Base-by-base conservation (phyloP, 257 asterid species). In the Solanum infundibuliforme region DNA sequence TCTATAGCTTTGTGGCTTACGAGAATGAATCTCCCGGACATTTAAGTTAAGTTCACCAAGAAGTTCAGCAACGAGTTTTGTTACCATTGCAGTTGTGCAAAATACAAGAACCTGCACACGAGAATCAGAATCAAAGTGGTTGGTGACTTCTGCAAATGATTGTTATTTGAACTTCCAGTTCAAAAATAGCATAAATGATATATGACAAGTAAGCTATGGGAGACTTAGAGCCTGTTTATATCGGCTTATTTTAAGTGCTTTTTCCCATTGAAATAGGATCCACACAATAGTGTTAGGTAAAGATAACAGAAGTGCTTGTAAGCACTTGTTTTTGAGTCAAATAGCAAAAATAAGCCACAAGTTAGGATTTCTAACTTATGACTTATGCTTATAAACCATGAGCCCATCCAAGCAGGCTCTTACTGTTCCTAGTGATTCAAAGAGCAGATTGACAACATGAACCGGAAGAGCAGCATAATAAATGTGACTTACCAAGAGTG, bases 21-120 rank as follows among this genome's bases (percentile, higher is more conserved):
- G 95, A 48, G 99, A 97, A 91, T 96, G 99, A 73, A 97, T 97
- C 88, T 97, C 99, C 27, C 99, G 93, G 55, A 97, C 98, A 83
- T 97, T 97, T 91, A 97, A 71, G 86, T 94, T 94, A 18, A 97
- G 98, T 92, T 96, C 98, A 25, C 92, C 74, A 20, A 97, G 98
- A 90, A 97, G 96, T 89, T 92, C 94, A 35, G 99, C 98, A 38
- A 96, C 98, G 38, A 97, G 98, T 91, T 91, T 94, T 36, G 99
- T 97, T 69, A 97, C 97, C 99, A 97, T 97, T 58, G 99, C 99
- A 86, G 99, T 97, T 32, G 99, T 96, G 94, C 99, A 97, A 86
- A 97, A 97, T 83, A 97, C 99, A 79, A 97, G 96, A 88, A 96
- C 92, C 98, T 96, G 94, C 82, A 85, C 60, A 39, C n/a, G 83